Percentiles rank a stretch among this genome's conserved stretches.
These are phyloP conservation scores for Byssochlamys sp. DNA, from an alignment of 2,329 filamentous ascomycete species.

Conservation along the genomic window DNA sequence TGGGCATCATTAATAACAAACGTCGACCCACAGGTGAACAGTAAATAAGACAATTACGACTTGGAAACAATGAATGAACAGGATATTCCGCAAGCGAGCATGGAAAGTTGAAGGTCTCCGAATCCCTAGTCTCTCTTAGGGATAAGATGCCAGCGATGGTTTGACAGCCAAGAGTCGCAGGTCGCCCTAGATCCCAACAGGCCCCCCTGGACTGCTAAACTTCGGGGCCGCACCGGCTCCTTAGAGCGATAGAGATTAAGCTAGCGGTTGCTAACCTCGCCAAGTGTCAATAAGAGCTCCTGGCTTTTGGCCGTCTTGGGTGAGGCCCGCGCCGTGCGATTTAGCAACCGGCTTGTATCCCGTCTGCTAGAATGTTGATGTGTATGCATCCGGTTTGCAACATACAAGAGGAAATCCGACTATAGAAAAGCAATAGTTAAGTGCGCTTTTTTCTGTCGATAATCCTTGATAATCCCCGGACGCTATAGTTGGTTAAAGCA, in stretches of 20 bases:
- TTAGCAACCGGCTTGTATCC: not conserved
- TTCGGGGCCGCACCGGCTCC: not conserved
- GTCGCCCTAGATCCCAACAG: not conserved
- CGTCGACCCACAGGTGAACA: not conserved
- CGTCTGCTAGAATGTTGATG: not conserved
- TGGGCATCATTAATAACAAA: not conserved
- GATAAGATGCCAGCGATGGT: not conserved
- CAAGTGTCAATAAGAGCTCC: not conserved
- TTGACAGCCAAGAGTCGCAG: not conserved
- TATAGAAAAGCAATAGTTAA: not conserved
- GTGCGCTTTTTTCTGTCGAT: too few species aligned
- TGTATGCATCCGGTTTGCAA: not conserved
- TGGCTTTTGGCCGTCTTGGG: not conserved
- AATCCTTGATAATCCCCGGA: too few species aligned
- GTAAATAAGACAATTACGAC: not conserved
- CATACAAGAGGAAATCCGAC: not conserved
- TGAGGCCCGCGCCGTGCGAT: not conserved
- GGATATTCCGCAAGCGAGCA: not conserved
- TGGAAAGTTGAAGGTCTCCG: not conserved
- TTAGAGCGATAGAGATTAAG: not conserved
- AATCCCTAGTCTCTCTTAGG: not conserved
- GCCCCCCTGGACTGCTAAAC: not conserved
- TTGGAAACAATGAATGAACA: not conserved
- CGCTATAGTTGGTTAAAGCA: too few species aligned
- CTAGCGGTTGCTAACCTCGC: not conserved